Base-by-base conservation (phyloP, 179 eudicot species). In the Patellifolia procumbens region DNA sequence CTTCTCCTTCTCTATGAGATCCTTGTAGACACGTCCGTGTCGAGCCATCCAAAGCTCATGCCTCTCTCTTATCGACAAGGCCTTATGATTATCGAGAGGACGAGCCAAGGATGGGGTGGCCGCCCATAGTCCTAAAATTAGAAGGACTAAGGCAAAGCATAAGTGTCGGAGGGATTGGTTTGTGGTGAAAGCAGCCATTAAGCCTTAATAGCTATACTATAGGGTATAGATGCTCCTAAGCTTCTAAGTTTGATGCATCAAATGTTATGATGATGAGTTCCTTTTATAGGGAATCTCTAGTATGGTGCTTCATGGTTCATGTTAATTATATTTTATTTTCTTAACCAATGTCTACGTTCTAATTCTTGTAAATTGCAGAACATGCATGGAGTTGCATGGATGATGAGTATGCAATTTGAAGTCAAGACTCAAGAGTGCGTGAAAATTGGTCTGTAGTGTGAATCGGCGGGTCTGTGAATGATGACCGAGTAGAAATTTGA, bases 1-100 rank as follows among this genome's bases (percentile, higher is more conserved):
- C 31, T 4, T 68, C 26, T 77, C 78, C 51, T 82, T 82, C 73
- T 82, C 83, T 4, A 19, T 22, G 1, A 26, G 68, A 31, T 82
- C 76, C 28, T 72, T 75, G 74, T 80, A 80, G 7, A 56, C 73
- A 8, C 77, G 86, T 6, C 75, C 79, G 48, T 75, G 68, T 17
- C 45, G 65, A 34, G 72, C 77, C 75, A 83, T 81, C 86, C 88
- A 85, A 19, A 56, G 79, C 77, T 83, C 77, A 46, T 85, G 81
- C 26, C 61, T 80, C 58, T 59, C 74, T 11, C 22, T 34, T 61
- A 78, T 75, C 4, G 71, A 63, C n/a, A 31, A 10, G 32, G 19
- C 32, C 0, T 29, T 39, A 34, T n/a, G 28, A 13, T 39, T 13
- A 29, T 46, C 69, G 60, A 77, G 37, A 17, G 70, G 70, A 48